Evolutionary conservation across 176 grass and related monocot genomes (phyloP).

Genomic region (Triticum monococcum): DNA sequence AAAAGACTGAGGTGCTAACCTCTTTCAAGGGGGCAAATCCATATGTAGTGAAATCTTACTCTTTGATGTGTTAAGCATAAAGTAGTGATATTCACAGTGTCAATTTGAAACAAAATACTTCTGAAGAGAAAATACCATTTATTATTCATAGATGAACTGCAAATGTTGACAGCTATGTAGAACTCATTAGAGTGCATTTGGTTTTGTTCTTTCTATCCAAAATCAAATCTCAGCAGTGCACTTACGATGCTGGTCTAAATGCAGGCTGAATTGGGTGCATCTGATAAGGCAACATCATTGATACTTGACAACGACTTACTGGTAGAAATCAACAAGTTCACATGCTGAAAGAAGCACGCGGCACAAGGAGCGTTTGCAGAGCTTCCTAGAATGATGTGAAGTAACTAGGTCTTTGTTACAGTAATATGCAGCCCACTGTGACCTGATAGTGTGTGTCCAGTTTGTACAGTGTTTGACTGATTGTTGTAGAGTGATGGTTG

Average conservation of each 20-base stretch:
- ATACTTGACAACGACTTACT: constrained; percentile 47
- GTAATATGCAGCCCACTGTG: constrained; percentile 6
- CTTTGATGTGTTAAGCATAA: not conserved
- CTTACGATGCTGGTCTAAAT: constrained; percentile 25
- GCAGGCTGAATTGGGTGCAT: constrained; percentile 57
- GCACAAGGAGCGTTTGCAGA: not conserved
- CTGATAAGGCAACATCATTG: constrained; percentile 61
- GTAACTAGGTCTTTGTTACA: constrained; percentile 26
- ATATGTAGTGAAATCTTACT: not conserved
- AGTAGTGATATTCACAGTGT: not conserved
- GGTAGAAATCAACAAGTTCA: constrained; percentile 45
- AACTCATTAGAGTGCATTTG: constrained; percentile 1
- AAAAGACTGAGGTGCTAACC: not conserved
- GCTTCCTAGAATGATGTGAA: not conserved
- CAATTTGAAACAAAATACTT: not conserved
- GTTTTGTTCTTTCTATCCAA: not conserved
- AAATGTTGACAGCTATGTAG: not conserved
- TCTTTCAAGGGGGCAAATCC: not conserved
- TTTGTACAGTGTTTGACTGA: constrained; percentile 14
- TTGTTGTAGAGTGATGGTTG: constrained; percentile 23
- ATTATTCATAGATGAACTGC: not conserved
- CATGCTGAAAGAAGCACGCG: constrained; percentile 20
- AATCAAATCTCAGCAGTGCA: constrained; percentile 3
- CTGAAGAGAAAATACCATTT: not conserved
- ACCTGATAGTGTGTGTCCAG: constrained; percentile 17